These are phyloP conservation scores for Alternaria postmessia DNA, from an alignment of 2,329 filamentous ascomycete species.

Conservation along the genomic window DNA sequence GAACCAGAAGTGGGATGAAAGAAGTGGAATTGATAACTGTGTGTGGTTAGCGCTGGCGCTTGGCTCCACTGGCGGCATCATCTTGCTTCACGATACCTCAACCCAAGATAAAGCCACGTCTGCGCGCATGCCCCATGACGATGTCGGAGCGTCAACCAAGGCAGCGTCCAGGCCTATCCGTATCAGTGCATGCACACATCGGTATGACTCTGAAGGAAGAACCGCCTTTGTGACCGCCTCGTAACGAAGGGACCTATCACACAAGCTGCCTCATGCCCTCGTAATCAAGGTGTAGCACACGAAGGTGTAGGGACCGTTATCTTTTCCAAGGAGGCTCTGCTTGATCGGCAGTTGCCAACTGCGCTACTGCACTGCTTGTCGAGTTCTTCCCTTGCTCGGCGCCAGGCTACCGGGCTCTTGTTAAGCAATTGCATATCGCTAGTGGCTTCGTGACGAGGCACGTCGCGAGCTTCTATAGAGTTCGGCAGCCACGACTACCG, in stretches of 20 bases:
- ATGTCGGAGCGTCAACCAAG: slow-evolving; percentile 16
- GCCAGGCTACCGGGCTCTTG: background rate
- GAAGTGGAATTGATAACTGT: slow-evolving; percentile 22
- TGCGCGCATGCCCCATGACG: slow-evolving; percentile 21
- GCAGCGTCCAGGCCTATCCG: slow-evolving; percentile 1
- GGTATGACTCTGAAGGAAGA: slow-evolving; percentile 2
- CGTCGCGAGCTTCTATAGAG: background rate
- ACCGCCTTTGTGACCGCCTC: background rate
- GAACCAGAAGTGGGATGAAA: slow-evolving; percentile 18
- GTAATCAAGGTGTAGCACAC: background rate
- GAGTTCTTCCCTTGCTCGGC: background rate
- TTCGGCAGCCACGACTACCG: background rate
- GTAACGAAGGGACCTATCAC: background rate
- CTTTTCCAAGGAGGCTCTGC: slow-evolving; percentile 12
- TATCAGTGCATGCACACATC: background rate
- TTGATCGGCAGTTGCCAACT: background rate
- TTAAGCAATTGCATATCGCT: background rate
- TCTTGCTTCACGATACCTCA: slow-evolving; percentile 28
- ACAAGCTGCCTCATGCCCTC: background rate
- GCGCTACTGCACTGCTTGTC: slow-evolving; percentile 12
- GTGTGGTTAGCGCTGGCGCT: slow-evolving; percentile 14
- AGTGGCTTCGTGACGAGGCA: slow-evolving; percentile 5
- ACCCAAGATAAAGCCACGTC: slow-evolving; percentile 34
- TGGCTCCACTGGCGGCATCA: slow-evolving; percentile 28
- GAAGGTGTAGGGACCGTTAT: background rate